Conservation (phyloP, 768 basidiomycete genomes). For the Sutorius australiensis region DNA sequence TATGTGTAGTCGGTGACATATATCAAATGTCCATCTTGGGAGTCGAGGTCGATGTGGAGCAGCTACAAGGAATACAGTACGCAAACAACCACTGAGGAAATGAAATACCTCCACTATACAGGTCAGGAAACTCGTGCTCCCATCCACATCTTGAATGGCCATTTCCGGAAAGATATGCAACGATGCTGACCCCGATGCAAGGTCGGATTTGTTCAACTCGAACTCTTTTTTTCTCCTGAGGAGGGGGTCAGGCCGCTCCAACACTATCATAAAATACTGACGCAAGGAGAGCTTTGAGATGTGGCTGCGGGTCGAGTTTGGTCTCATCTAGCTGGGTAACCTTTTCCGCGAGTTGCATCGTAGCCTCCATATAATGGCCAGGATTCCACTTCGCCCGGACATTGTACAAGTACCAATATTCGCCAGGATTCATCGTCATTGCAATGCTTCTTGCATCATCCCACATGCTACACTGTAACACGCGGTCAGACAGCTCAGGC, state of each 20-base stretch:
- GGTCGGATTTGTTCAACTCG: slow-evolving; percentile 16
- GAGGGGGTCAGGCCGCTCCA: slow-evolving; percentile 4
- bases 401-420: slow-evolving; percentile 54
- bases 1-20: slow-evolving; percentile 67
- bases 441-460: slow-evolving; percentile 44
- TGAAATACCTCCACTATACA: slow-evolving; percentile 55
- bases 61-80: slow-evolving; percentile 35
- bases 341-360: slow-evolving; percentile 43
- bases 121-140: slow-evolving; percentile 42
- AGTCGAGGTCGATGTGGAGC: slow-evolving; percentile 37
- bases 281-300: slow-evolving; percentile 51
- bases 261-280: slow-evolving; percentile 29
- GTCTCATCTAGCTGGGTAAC: slow-evolving; percentile 41
- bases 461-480: slow-evolving; percentile 61
- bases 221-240: slow-evolving; percentile 50
- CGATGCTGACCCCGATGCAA: slow-evolving; percentile 23
- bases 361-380: slow-evolving; percentile 49
- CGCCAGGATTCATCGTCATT: slow-evolving; percentile 42
- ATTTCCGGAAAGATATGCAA: slow-evolving; percentile 39
- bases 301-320: slow-evolving; percentile 32
- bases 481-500: slow-evolving; percentile 37
- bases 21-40: slow-evolving; percentile 36
- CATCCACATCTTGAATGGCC: slow-evolving; percentile 45
- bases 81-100: not conserved
- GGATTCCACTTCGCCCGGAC: slow-evolving; percentile 40